These are phyloP conservation scores for Penstemon eatonii DNA, from an alignment of 257 asterid genomes.

Conservation along the genomic window DNA sequence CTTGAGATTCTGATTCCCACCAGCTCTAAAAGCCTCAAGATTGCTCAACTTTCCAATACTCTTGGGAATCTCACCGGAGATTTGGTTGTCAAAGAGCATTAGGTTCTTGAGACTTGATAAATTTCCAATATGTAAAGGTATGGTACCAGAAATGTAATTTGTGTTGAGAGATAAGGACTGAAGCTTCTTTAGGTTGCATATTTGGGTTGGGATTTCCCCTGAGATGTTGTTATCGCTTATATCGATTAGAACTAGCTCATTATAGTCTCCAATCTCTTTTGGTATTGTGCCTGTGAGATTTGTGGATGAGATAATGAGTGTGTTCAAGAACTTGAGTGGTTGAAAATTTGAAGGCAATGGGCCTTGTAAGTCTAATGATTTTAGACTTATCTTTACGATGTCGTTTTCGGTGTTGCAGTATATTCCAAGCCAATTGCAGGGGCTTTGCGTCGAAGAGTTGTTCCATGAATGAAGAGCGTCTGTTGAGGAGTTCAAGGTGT, in stretches of 20 bases:
- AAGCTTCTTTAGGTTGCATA: slow-evolving; percentile 59
- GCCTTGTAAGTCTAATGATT: slow-evolving; percentile 71
- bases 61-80: slow-evolving; percentile 70
- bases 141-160: slow-evolving; percentile 57
- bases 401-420: slow-evolving; percentile 57
- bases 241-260: slow-evolving; percentile 49
- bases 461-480: slow-evolving; percentile 60
- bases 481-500: slow-evolving; percentile 43
- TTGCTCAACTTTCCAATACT: slow-evolving; percentile 59
- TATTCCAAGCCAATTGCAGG: slow-evolving; percentile 86
- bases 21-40: slow-evolving; percentile 74
- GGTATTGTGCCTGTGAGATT: slow-evolving; percentile 87
- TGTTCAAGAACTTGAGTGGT: slow-evolving; percentile 48
- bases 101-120: slow-evolving; percentile 51
- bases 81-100: slow-evolving; percentile 75
- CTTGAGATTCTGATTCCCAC: slow-evolving; percentile 81
- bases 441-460: slow-evolving; percentile 38
- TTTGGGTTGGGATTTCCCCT: slow-evolving; percentile 72
- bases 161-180: slow-evolving; percentile 53
- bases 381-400: slow-evolving; percentile 56
- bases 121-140: slow-evolving; percentile 65
- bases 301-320: slow-evolving; percentile 68
- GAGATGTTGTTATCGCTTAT: slow-evolving; percentile 67
- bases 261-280: slow-evolving; percentile 64
- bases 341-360: slow-evolving; percentile 74